Conservation (phyloP, 1,284 basidiomycete genomes). For the Trichosporon faecale region DNA sequence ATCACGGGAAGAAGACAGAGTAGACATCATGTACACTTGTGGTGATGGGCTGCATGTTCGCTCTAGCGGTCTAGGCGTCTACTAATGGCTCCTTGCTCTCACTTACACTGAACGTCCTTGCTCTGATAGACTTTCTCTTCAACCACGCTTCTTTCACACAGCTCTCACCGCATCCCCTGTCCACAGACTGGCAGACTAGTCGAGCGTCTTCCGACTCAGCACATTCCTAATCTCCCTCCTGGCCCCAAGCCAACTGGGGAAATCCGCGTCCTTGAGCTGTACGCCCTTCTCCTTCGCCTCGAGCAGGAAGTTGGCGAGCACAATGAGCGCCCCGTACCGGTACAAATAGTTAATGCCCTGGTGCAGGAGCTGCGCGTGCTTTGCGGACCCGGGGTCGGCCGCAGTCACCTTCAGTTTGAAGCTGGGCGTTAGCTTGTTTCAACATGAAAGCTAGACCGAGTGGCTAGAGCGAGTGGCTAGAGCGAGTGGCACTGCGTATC, state of each 20-base stretch:
- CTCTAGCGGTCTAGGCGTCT: neutral
- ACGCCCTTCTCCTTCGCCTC: conserved; percentile 60
- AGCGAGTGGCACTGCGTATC: too few species aligned
- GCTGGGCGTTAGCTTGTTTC: conserved; percentile 57
- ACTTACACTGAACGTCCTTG: too few species aligned
- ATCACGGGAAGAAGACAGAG: conserved; percentile 13
- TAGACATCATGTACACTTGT: neutral
- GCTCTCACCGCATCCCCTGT: too few species aligned
- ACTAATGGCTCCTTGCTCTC: too few species aligned
- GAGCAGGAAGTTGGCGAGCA: conserved; percentile 91
- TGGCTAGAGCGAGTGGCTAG: too few species aligned
- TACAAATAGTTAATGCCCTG: conserved; percentile 82
- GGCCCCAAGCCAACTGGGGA: conserved; percentile 77
- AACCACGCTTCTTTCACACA: too few species aligned
- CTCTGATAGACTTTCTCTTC: too few species aligned
- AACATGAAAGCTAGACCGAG: too few species aligned
- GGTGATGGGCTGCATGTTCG: too few species aligned
- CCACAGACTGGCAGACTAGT: conserved; percentile 51
- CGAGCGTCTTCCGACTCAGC: conserved; percentile 68
- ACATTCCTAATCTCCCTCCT: conserved; percentile 79
- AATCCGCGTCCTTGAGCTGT: conserved; percentile 55
- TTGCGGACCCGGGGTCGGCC: conserved; percentile 70
- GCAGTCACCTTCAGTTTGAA: conserved; percentile 88
- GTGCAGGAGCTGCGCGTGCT: conserved; percentile 68
- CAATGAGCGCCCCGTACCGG: conserved; percentile 77